Percentiles rank a stretch among this genome's conserved stretches.
These are phyloP conservation scores for Albatrellus sp. DNA, from an alignment of 1,284 basidiomycete species.

Conservation along the genomic window DNA sequence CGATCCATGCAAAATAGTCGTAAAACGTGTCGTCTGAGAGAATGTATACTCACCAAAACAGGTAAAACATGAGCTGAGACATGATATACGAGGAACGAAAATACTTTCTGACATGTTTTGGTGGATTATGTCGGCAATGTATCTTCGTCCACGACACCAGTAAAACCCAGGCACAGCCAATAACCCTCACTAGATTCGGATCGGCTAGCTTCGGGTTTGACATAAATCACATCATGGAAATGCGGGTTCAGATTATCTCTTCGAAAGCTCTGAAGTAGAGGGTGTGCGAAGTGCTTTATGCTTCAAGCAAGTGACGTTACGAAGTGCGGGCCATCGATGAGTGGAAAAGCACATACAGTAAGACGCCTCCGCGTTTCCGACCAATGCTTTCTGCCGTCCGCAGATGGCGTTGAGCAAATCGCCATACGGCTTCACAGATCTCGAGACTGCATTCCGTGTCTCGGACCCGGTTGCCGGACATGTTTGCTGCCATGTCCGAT, in stretches of 20 bases:
- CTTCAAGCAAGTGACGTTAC: slow-evolving; percentile 22
- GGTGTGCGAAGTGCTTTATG: slow-evolving; percentile 66
- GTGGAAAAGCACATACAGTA: slow-evolving; percentile 41
- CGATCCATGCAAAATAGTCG: too few species aligned
- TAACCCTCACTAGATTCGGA: slow-evolving; percentile 62
- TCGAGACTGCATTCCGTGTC: slow-evolving; percentile 52
- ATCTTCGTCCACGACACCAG: background rate
- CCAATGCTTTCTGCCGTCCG: slow-evolving; percentile 29
- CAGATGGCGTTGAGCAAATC: slow-evolving; percentile 45
- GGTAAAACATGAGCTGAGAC: too few species aligned
- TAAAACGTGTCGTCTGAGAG: too few species aligned
- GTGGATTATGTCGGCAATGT: too few species aligned
- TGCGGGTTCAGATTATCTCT: slow-evolving; percentile 34
- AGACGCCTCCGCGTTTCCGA: slow-evolving; percentile 37
- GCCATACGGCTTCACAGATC: slow-evolving; percentile 51
- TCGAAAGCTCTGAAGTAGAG: slow-evolving; percentile 43
- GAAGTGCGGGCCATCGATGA: background rate
- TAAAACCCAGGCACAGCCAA: slow-evolving; percentile 55
- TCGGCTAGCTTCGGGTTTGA: slow-evolving; percentile 62
- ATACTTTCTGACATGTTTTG: too few species aligned
- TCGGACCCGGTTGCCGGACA: slow-evolving; percentile 44
- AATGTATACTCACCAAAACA: too few species aligned
- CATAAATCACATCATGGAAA: slow-evolving; percentile 43
- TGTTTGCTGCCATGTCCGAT: slow-evolving; percentile 70
- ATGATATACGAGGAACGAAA: too few species aligned